Evolutionary conservation across 352 stramenopile genomes (phyloP), one percentile per base, ranked within the genome.

Genomic region (Pythium volutum): DNA sequence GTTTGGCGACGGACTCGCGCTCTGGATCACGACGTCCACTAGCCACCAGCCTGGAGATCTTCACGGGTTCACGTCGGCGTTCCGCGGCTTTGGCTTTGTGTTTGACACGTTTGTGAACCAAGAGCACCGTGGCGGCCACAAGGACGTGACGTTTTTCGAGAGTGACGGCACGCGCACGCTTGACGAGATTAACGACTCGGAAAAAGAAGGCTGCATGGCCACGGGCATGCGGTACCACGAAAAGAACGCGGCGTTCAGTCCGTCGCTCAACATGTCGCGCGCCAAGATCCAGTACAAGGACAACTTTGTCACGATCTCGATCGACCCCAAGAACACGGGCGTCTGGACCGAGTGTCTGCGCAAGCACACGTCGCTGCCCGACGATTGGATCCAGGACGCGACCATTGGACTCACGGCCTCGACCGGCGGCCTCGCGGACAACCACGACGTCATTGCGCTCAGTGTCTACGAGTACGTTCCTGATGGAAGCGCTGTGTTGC

Each of bases 81-180:
- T 89, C 50, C 85, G 76, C 25, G 83, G 85, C 46, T 63, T 95
- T 52, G 85, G 85, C 55, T 63, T 95, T 53, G 59, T 95, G 23
- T 89, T 95, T 58, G 85, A 95, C 63, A 95, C 85, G 62, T 95
- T 93, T 71, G 73, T 90, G 34, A 95, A 95, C 66, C 53, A 73
- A 64, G 85, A 95, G 62, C 81, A 93, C 60, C 59, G 49, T 29
- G 85, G 83, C 22, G 84, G 84, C 26, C 85, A 95, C 73, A 87
- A 91, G 68, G 85, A 95, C 60, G 81, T 95, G 64, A 89, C 79
- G 50, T 82, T 92, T 23, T 80, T 91, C 23, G 75, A 84, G 66
- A 95, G 91, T 68, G 78, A 95, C 57, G 84, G 84, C 55, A 74
- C 76, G 11, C 87, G 87, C 61, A 79, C 75, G 34, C 74, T 93